Percentiles rank a stretch among this genome's conserved stretches.
phyloP scores from a whole-genome alignment of 2,329 filamentous ascomycete genomes.

The Colletotrichum aenigma region DNA sequence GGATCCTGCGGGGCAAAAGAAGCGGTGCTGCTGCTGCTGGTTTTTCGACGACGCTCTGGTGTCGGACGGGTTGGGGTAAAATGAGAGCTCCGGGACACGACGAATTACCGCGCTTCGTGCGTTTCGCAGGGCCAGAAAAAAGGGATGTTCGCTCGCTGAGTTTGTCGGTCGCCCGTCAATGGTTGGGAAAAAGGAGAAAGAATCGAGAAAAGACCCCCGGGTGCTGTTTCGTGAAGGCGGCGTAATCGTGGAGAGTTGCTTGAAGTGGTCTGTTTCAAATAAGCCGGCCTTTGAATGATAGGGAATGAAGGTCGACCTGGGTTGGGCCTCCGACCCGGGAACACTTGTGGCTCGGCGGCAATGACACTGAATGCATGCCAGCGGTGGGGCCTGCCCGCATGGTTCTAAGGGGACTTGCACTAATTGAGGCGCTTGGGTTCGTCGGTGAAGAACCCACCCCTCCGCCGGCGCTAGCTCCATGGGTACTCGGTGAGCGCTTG shows the following conservation, averaged over 20 bases:
- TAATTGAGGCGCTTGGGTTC: constrained; percentile 13
- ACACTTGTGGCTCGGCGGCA: constrained; percentile 11
- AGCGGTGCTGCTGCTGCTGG: not conserved
- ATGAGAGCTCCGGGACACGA: not conserved
- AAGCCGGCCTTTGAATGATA: constrained; percentile 14
- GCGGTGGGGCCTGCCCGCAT: constrained; percentile 17
- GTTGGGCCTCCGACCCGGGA: not conserved
- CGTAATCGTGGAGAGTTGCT: constrained; percentile 6
- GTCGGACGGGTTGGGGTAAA: constrained; percentile 16
- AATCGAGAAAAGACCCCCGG: not conserved
- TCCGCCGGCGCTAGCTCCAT: not conserved
- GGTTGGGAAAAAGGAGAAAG: not conserved
- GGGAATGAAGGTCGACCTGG: constrained; percentile 12
- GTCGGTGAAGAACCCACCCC: constrained; percentile 5
- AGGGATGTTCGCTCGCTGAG: constrained; percentile 1
- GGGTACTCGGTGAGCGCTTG: constrained; percentile 7
- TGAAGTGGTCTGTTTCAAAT: constrained; percentile 20
- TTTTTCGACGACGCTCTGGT: not conserved
- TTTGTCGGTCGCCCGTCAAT: not conserved
- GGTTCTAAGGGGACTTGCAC: constrained; percentile 18
- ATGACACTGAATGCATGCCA: not conserved
- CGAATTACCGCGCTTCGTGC: not conserved
- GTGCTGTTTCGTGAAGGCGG: constrained; percentile 2
- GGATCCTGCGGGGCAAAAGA: constrained; percentile 18
- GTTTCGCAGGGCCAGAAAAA: not conserved